Percentiles rank a stretch among this genome's conserved stretches.
Conservation (phyloP, 192 early-diverging fungal genomes). For the Coemansia sp. region DNA sequence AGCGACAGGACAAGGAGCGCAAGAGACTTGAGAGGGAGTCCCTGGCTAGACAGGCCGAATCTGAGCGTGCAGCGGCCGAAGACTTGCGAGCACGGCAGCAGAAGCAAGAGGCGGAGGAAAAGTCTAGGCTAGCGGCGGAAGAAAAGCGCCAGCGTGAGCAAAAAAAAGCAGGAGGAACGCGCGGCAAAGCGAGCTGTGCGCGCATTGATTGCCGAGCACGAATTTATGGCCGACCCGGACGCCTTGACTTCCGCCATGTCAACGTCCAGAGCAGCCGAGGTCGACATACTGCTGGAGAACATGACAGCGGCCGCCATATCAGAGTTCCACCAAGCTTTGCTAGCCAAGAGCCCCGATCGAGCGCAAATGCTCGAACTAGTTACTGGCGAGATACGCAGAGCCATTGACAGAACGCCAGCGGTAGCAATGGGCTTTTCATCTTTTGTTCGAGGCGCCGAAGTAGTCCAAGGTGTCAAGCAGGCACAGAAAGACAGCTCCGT, state of each 20-base stretch:
- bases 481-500: not conserved
- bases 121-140: conserved; percentile 26
- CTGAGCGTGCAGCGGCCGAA: conserved; percentile 33
- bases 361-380: not conserved
- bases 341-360: not conserved
- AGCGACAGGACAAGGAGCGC: conserved; percentile 57
- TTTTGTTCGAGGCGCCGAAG: conserved; percentile 24
- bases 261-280: conserved; percentile 41
- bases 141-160: conserved; percentile 39
- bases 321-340: conserved; percentile 38
- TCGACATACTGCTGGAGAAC: conserved; percentile 62
- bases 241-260: conserved; percentile 9
- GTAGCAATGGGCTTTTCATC: conserved; percentile 23
- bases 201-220: conserved; percentile 54
- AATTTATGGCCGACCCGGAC: conserved; percentile 42
- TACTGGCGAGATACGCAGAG: not conserved
- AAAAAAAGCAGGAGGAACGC: conserved; percentile 49
- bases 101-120: conserved; percentile 20
- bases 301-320: conserved; percentile 49
- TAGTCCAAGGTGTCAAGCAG: conserved; percentile 19
- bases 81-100: conserved; percentile 24
- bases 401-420: conserved; percentile 15
- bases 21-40: conserved; percentile 35
- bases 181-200: conserved; percentile 41
- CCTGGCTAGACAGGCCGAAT: conserved; percentile 34